Conservation (phyloP, 2,329 filamentous ascomycete species). For the Fusarium tjaetaba region DNA sequence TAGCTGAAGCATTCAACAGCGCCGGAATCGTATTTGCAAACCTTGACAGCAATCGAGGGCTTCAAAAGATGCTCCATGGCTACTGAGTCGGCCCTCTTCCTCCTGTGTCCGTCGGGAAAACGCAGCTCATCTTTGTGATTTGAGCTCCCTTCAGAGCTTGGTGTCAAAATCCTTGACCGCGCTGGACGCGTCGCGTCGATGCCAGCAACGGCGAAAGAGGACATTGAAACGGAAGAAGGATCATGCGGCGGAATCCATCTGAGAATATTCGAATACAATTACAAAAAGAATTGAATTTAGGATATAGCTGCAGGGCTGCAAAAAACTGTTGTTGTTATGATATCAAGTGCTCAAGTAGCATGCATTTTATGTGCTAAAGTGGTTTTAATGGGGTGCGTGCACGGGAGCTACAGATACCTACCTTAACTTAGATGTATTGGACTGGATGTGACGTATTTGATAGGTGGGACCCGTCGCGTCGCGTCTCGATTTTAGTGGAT, state of each 20-base stretch:
- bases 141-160: slow-evolving; percentile 52
- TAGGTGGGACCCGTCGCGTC: slow-evolving; percentile 3
- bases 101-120: slow-evolving; percentile 47
- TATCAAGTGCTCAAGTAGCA: slow-evolving; percentile 8
- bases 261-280: neutral
- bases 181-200: slow-evolving; percentile 62
- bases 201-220: slow-evolving; percentile 47
- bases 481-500: slow-evolving; percentile 15
- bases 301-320: slow-evolving; percentile 14
- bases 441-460: slow-evolving; percentile 21
- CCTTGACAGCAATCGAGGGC: slow-evolving; percentile 63
- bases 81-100: slow-evolving; percentile 50
- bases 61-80: slow-evolving; percentile 64
- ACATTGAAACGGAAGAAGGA: slow-evolving; percentile 42
- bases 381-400: slow-evolving; percentile 21
- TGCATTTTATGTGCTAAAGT: slow-evolving; percentile 26
- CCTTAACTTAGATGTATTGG: neutral
- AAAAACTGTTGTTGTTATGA: slow-evolving; percentile 24
- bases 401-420: neutral
- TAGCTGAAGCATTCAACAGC: slow-evolving; percentile 5
- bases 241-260: slow-evolving; percentile 35
- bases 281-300: slow-evolving; percentile 6
- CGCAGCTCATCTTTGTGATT: slow-evolving; percentile 48
- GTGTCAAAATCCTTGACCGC: slow-evolving; percentile 53
- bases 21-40: slow-evolving; percentile 40